Evolutionary conservation across 192 early-diverging fungal species (phyloP), one percentile per base, ranked within the genome.

Genomic region (Rhizophagus clarus): DNA sequence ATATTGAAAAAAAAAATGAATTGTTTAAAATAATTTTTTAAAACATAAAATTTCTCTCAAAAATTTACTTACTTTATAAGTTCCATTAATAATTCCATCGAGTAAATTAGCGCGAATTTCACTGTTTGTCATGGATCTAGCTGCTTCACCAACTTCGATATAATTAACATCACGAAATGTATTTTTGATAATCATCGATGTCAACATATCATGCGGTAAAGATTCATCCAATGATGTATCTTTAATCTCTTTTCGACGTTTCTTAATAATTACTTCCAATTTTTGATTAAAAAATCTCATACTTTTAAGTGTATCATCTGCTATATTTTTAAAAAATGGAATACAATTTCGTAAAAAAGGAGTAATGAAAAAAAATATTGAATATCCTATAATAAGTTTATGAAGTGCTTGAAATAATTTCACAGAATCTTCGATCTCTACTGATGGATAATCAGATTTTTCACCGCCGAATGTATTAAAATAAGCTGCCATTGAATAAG

Each of bases 31-130:
- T 34, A 34, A 34, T 34, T 34, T 34, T n/a, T 47, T 29, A 24
- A 61, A n/a, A n/a, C n/a, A n/a, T n/a, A n/a, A n/a, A n/a, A n/a
- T n/a, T n/a, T n/a, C n/a, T n/a, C n/a, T n/a, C n/a, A n/a, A 3
- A n/a, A n/a, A 17, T 22, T 8, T 61, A 61, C 11, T 61, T 75
- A 76, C 74, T 26, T 49, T 61, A 61, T 76, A 7, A 61, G 34
- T 76, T 60, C 24, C 51, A 34, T 0, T 34, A 34, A 34, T 2
- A 34, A 34, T 34, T 34, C 34, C 34, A 34, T 76, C 74, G 37
- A 76, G 14, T 24, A 76, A 24, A 31, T 37, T 76, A 22, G 51
- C 51, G 60, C 61, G 9, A 29, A 76, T 76, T 62, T 76, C 74
- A 31, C 31, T 28, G 31, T 76, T 29, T 22, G 51, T 76, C 29